Conservation (phyloP, 208 protist species). For the Wallacemonas sp. region DNA sequence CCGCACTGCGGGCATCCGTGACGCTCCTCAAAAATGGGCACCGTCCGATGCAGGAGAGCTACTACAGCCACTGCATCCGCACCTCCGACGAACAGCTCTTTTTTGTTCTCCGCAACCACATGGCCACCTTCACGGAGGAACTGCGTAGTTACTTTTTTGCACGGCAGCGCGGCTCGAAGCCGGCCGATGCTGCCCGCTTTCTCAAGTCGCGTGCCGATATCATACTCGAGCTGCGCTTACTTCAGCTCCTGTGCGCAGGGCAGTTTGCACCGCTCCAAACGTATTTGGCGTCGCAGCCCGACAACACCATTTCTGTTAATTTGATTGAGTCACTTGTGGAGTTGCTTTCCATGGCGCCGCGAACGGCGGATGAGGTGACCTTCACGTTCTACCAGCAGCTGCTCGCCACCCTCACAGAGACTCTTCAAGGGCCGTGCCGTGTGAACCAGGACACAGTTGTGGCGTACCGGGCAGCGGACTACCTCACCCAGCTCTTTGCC, state of each 20-base stretch:
- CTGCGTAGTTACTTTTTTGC: conserved; percentile 28
- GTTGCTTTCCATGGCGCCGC: conserved; percentile 39
- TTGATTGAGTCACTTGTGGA: conserved; percentile 59
- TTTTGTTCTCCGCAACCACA: conserved; percentile 42
- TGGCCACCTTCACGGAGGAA: conserved; percentile 33
- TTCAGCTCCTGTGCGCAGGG: conserved; percentile 69
- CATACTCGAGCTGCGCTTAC: conserved; percentile 42
- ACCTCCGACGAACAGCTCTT: conserved; percentile 46
- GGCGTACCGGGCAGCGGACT: conserved; percentile 45
- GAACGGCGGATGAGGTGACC: conserved; percentile 37
- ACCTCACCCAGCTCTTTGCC: conserved; percentile 40
- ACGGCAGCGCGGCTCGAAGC: conserved; percentile 22
- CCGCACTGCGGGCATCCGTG: conserved; percentile 30
- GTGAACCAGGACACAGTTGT: conserved; percentile 60
- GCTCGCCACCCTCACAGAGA: conserved; percentile 44
- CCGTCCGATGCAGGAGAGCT: conserved; percentile 52
- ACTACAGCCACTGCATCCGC: conserved; percentile 32
- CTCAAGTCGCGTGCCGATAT: conserved; percentile 27
- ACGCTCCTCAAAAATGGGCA: conserved; percentile 40
- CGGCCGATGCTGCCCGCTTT: conserved; percentile 26
- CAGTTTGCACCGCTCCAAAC: conserved; percentile 60
- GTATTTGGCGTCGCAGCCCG: conserved; percentile 56
- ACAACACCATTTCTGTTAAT: conserved; percentile 60
- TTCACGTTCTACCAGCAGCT: conserved; percentile 43
- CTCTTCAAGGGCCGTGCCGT: conserved; percentile 53